Evolutionary conservation across 192 early-diverging fungal species (phyloP), one percentile per base, ranked within the genome.

Genomic region (Radiomyces spectabilis): DNA sequence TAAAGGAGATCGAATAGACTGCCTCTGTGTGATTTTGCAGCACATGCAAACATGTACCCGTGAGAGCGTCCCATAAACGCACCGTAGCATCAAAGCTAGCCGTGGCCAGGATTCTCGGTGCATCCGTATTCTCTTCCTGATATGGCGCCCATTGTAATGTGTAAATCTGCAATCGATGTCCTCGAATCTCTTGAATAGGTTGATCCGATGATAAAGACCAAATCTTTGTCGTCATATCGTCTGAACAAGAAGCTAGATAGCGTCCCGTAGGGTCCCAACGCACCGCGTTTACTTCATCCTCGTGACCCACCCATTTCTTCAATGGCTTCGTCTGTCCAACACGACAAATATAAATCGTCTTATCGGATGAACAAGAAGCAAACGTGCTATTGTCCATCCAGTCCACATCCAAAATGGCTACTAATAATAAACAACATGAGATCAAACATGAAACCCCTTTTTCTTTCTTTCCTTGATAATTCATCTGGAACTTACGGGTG

Each of bases 351-450:
- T 77, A 85, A 2, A 98, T 84, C 6, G 75, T 72, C 37, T 80
- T 80, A 63, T 98, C 95, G 13, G 76, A 76, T 29, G 89, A 88
- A 51, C 86, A 89, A 0, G 90, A 89, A 4, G 95, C 93, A 77
- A 96, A 91, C 6, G 90, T 98, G 1, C 72, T 66, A 63, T 93
- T 86, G 62, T 98, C 92, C 49, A 82, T 76, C 95, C 95, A 98
- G 67, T 93, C 95, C 7, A 92, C 81, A 67, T 95, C 91, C 44
- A 95, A 66, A 9, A 87, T 81, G 1, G 84, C 77, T 16, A 61
- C 83, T 50, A 44, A 22, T 32, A 27, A 30, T 25, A 32, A 42
- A 25, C 41, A 33, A 45, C 3, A 65, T 16, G 24, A 37, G 39
- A 37, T 49, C 22, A 30, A 42, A 1, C 30, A 21, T 24, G 4